Evolutionary conservation across 1,284 basidiomycete species (phyloP), one percentile per base, ranked within the genome.

Genomic region (Malassezia arunalokei): DNA sequence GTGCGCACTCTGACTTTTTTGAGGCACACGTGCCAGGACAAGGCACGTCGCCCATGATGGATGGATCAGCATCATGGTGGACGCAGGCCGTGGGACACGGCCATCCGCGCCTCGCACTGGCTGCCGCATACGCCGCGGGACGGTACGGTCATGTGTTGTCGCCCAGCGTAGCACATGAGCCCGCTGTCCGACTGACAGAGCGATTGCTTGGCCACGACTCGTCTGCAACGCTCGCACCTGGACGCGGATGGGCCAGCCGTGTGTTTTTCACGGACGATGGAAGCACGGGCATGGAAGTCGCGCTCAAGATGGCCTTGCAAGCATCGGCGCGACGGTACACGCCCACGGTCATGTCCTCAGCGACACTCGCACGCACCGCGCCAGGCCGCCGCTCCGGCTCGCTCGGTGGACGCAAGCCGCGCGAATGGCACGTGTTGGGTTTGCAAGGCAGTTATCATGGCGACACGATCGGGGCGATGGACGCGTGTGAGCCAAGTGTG

Each of bases 31-130:
- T 32, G 41, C 49, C 41, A 14, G 6, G 33, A 8, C 17, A 30
- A 24, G 37, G 41, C 33, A 69, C 85, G 28, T 76, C 78, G 39
- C 82, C 85, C 1, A 81, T 86, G 59, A 82, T 90, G 56, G 92
- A 95, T 67, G 85, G 87, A 7, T 92, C 89, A 0, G 90, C 92
- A 0, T 92, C 88, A 12, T 96, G 92, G 92, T 98, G 92, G 88
- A 96, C 92, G 0, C 92, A 98, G 76, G 82, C 84, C 0, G 76
- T 95, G 40, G 91, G 91, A 0, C 92, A 96, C 66, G 83, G 81
- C 0, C 77, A 86, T 52, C 80, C 86, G 0, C 76, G 81, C 0
- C 78, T 95, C 9, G 83, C 87, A 0, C 77, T 88, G 28, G 88
- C 91, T 1, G 92, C 89, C 0, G 89, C 91, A 0, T 77, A 81